Percentiles rank a stretch among this genome's conserved stretches.
phyloP scores from a whole-genome alignment of 805 yeast genomes.

The Saccharomyces eubayanus region DNA sequence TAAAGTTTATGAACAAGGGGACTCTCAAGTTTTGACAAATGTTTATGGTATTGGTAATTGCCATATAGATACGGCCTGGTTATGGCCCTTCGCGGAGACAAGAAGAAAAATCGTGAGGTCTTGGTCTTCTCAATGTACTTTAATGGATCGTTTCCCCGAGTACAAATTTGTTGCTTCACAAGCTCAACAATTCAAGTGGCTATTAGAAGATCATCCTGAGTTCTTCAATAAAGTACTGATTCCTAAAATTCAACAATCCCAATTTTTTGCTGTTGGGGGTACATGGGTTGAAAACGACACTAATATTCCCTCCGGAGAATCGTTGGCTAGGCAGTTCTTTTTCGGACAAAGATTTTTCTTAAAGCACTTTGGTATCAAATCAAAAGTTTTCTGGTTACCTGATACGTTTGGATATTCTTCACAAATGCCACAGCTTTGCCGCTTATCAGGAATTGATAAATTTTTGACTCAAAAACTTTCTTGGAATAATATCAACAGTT shows the following conservation, averaged over 20 bases:
- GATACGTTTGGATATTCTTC: slow-evolving; percentile 96
- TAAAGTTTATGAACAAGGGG: slow-evolving; percentile 47
- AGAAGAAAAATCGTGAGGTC: slow-evolving; percentile 86
- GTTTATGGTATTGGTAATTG: slow-evolving; percentile 90
- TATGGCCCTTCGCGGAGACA: slow-evolving; percentile 98
- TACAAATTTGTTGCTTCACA: slow-evolving; percentile 92
- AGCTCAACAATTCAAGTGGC: slow-evolving; percentile 93
- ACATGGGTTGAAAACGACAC: slow-evolving; percentile 98
- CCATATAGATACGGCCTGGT: slow-evolving; percentile 97
- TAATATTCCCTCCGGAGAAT: slow-evolving; percentile 90
- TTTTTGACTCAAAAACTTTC: slow-evolving; percentile 89
- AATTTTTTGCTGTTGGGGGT: slow-evolving; percentile 89
- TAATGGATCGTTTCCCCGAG: slow-evolving; percentile 85
- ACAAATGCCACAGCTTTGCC: slow-evolving; percentile 89
- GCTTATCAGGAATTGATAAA: slow-evolving; percentile 72
- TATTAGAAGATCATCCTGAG: slow-evolving; percentile 77
- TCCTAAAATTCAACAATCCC: slow-evolving; percentile 57
- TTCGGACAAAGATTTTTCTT: slow-evolving; percentile 83
- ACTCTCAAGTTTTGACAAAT: slow-evolving; percentile 35
- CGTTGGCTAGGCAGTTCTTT: slow-evolving; percentile 77
- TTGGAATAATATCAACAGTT: slow-evolving; percentile 90
- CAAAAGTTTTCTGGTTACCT: slow-evolving; percentile 87
- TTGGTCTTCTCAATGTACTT: slow-evolving; percentile 85
- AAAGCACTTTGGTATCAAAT: slow-evolving; percentile 66
- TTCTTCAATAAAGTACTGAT: slow-evolving; percentile 52